These are phyloP conservation scores for Solanum peruvianum DNA, from an alignment of 257 asterid species.

Conservation along the genomic window DNA sequence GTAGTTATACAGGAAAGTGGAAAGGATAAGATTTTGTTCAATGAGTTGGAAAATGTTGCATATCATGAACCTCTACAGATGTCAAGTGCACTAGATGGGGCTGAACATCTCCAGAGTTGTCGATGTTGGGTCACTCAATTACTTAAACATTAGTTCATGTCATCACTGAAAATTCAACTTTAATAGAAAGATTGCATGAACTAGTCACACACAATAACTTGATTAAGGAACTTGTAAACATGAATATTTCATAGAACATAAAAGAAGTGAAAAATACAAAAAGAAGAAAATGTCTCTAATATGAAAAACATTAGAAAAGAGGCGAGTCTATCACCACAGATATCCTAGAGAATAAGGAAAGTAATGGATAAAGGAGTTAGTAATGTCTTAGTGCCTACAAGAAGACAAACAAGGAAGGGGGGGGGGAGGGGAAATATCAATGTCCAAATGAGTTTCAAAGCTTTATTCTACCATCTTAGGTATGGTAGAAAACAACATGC, in stretches of 20 bases:
- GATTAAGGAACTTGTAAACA: not conserved
- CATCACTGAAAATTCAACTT: not conserved
- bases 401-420: too few relatives aligned
- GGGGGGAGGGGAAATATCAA: too few relatives aligned
- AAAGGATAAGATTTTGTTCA: not conserved
- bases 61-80: not conserved
- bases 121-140: not conserved
- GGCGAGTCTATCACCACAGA: not conserved
- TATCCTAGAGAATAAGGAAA: not conserved
- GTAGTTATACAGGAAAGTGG: not conserved
- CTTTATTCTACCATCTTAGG: not conserved
- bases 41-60: not conserved
- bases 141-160: not conserved
- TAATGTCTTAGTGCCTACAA: not conserved
- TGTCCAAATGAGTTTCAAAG: not conserved
- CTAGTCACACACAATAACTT: not conserved
- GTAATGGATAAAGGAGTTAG: not conserved
- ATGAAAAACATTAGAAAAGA: too few relatives aligned
- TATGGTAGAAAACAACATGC: not conserved
- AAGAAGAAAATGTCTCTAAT: not conserved
- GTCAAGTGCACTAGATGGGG: not conserved
- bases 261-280: too few relatives aligned
- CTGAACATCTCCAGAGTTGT: not conserved
- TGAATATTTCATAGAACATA: too few relatives aligned
- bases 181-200: not conserved